Evolutionary conservation across 1,139 yeast genomes (phyloP).

Genomic region (Candida freyschussii): DNA sequence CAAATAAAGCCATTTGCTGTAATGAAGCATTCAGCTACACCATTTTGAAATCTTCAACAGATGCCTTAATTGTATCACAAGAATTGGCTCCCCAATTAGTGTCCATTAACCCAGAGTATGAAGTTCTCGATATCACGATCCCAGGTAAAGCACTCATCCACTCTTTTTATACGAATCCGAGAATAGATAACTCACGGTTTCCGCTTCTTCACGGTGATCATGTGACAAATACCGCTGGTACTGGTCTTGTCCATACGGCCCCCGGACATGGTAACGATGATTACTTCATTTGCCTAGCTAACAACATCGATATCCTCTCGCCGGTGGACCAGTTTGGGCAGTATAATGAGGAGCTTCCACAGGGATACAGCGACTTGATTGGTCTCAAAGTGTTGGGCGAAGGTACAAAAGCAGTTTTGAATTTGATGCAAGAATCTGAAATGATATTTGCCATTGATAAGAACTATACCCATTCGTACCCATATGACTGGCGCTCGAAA

Average conservation of each 20-base stretch:
- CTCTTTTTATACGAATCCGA: slow-evolving; percentile 52
- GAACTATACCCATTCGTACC: slow-evolving; percentile 74
- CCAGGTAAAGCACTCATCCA: slow-evolving; percentile 46
- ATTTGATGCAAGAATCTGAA: slow-evolving; percentile 36
- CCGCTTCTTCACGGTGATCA: slow-evolving; percentile 79
- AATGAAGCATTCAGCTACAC: slow-evolving; percentile 58
- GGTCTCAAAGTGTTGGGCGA: slow-evolving; percentile 59
- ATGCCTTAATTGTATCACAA: slow-evolving; percentile 44
- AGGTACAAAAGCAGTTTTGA: slow-evolving; percentile 48
- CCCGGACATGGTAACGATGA: slow-evolving; percentile 99
- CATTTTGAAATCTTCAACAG: slow-evolving; percentile 34
- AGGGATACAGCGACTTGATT: slow-evolving; percentile 38
- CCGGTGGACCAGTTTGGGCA: slow-evolving; percentile 77
- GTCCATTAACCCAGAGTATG: slow-evolving; percentile 22
- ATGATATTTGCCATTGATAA: slow-evolving; percentile 48
- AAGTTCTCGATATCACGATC: slow-evolving; percentile 22
- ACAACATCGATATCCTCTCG: slow-evolving; percentile 58
- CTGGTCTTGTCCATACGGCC: slow-evolving; percentile 95
- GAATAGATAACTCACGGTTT: slow-evolving; percentile 37
- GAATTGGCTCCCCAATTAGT: slow-evolving; percentile 37
- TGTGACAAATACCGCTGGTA: slow-evolving; percentile 79
- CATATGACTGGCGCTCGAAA: slow-evolving; percentile 96
- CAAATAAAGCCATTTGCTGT: slow-evolving; percentile 80
- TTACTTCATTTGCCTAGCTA: slow-evolving; percentile 60
- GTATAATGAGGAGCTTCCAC: slow-evolving; percentile 45